Evolutionary conservation across 1,284 basidiomycete species (phyloP), one percentile per base, ranked within the genome.

Genomic region (Fomitiporia mediterranea): DNA sequence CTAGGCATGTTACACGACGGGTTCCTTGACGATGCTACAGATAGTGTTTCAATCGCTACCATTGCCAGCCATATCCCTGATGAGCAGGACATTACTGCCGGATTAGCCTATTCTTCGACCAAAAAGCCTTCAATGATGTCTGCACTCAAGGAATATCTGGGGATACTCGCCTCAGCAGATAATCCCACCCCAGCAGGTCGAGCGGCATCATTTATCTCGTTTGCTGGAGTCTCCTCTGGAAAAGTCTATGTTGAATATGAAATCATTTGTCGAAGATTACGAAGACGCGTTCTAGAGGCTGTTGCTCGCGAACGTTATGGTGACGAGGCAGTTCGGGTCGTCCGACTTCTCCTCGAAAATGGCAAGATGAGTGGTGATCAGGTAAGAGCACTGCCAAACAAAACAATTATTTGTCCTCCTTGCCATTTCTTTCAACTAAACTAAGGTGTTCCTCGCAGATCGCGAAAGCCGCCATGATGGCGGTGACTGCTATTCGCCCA

Each of bases 311-410:
- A 95, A 63, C 83, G 87, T 62, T 86, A 94, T 66, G 94, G 94
- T n/a, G 77, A 85, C 15, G 83, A 86, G 42, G 94, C 91, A 11
- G 86, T 94, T 2, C 79, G 95, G 35, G 86, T 98, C 52, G 74
- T 98, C 60, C 80, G 89, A 51, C 76, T 98, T 19, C 72, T 99
- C 28, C 71, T 91, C 50, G 84, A 89, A 55, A 86, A 86, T n/a
- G 93, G 92, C n/a, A 97, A 97, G 72, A 86, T 96, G 75, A 92
- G 95, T 60, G 96, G 98, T 70, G 95, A 96, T 68, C 92, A 94
- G 75, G 92, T 91, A 57, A 57, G 80, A 72, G 8, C 25, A 21
- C 17, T n/a, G 25, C 17, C 27, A 6, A 17, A 28, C 11, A 9
- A n/a, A n/a, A 13, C 25, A n/a, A 11, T 3, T 2, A 30, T 15